Conservation (phyloP, 2,329 filamentous ascomycete species). For the Hymenoscyphus albidus region DNA sequence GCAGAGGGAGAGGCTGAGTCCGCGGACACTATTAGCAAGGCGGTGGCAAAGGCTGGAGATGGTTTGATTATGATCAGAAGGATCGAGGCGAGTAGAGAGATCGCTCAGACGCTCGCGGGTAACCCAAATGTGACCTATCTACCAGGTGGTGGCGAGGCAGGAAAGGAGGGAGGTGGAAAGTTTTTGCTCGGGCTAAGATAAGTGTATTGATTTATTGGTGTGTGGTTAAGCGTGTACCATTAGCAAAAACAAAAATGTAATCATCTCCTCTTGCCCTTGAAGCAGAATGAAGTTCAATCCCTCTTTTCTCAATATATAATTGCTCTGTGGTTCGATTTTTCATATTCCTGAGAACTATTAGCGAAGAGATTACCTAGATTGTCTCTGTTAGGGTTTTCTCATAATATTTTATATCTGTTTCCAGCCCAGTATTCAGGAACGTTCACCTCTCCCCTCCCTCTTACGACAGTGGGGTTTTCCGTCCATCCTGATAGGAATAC, state of each 20-base stretch:
- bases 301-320: neutral
- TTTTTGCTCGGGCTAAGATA: conserved; percentile 63
- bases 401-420: no score
- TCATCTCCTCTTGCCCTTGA: conserved; percentile 26
- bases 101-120: conserved; percentile 79
- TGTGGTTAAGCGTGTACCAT: conserved; percentile 23
- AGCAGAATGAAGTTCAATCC: neutral
- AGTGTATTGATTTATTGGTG: conserved; percentile 18
- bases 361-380: no score
- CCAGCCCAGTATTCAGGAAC: no score
- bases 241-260: conserved; percentile 29
- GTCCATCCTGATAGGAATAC: no score
- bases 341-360: no score
- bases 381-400: no score
- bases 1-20: conserved; percentile 97
- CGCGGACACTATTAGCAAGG: conserved; percentile 91
- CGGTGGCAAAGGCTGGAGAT: conserved; percentile 88
- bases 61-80: conserved; percentile 93
- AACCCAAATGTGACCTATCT: conserved; percentile 98
- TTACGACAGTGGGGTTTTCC: no score
- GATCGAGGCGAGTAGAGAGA: conserved; percentile 95
- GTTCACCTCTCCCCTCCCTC: no score
- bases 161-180: conserved; percentile 48
- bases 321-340: no score
- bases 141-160: conserved; percentile 69